Conservation (phyloP, 108 stramenopile genomes). For the Nitzschia sp. region DNA sequence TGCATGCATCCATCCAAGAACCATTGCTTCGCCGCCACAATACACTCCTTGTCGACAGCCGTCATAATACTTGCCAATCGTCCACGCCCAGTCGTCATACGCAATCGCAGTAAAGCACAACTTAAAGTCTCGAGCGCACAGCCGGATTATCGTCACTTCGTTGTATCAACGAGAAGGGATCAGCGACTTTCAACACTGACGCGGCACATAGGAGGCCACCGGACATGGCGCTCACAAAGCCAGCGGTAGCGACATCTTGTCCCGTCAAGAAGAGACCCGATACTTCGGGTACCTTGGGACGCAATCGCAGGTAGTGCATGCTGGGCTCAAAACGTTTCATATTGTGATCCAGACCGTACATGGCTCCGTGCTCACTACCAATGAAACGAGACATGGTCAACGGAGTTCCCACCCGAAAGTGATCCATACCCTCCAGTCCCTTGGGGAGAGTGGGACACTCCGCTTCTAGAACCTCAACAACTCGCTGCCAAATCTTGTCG, state of each 20-base stretch:
- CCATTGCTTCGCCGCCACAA: too few species aligned
- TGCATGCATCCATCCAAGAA: too few species aligned
- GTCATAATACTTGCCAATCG: too few species aligned
- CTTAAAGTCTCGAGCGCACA: too few species aligned
- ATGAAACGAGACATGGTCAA: not conserved
- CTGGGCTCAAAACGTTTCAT: not conserved
- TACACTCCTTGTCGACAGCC: too few species aligned
- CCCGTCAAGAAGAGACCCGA: not conserved
- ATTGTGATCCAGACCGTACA: not conserved
- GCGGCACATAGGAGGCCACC: not conserved
- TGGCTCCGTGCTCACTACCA: not conserved
- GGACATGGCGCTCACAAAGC: not conserved
- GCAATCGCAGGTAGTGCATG: not conserved
- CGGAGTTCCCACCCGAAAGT: not conserved
- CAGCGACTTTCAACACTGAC: not conserved
- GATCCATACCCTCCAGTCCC: not conserved
- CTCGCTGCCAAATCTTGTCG: not conserved
- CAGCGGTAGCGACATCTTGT: not conserved
- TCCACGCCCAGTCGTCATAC: too few species aligned
- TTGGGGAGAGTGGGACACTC: not conserved
- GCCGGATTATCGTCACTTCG: too few species aligned
- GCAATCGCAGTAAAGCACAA: too few species aligned
- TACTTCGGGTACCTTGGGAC: not conserved
- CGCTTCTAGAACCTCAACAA: not conserved
- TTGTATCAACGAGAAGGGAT: not conserved